A percentile compares a stretch with the other conserved stretches of the same genome.
Conservation (phyloP, 2,329 filamentous ascomycete species). For the Aspergillus vadensis region DNA sequence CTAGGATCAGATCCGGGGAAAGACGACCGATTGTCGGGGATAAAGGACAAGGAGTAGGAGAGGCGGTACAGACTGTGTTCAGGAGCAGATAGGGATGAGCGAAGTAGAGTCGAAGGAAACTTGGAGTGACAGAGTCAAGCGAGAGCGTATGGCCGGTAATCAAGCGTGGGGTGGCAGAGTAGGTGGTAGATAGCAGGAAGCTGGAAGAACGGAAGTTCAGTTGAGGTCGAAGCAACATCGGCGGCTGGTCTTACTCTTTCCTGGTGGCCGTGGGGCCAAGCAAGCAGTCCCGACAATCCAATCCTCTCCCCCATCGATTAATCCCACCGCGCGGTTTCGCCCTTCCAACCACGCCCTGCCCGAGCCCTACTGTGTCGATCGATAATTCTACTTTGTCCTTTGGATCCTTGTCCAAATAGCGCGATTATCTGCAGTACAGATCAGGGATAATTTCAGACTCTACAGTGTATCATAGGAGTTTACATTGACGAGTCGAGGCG, state of each 20-base stretch:
- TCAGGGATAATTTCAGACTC: not conserved
- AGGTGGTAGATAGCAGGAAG: not conserved
- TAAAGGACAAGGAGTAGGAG: not conserved
- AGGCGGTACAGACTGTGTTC: not conserved
- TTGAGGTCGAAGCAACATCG: conserved; percentile 14
- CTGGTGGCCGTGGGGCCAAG: conserved; percentile 16
- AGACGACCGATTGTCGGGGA: conserved; percentile 6
- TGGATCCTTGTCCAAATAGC: not conserved
- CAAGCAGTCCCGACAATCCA: conserved; percentile 9
- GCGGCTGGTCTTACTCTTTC: conserved; percentile 15
- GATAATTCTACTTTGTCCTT: not conserved
- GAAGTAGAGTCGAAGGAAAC: not conserved
- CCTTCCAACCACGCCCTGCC: conserved; percentile 1
- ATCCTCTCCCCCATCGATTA: not conserved
- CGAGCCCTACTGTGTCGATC: not conserved
- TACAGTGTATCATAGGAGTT: not conserved
- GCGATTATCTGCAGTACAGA: not conserved
- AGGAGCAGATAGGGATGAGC: not conserved
- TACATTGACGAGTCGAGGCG: not conserved
- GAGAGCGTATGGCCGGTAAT: not conserved
- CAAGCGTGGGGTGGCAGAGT: not conserved
- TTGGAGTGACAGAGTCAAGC: not conserved
- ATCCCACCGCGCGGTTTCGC: not conserved
- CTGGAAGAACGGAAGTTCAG: conserved; percentile 11
- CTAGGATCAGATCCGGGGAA: conserved; percentile 10